A percentile compares a stretch with the other conserved stretches of the same genome.
Conservation (phyloP, 1,284 basidiomycete genomes). For the Garcileccinum viscosum region DNA sequence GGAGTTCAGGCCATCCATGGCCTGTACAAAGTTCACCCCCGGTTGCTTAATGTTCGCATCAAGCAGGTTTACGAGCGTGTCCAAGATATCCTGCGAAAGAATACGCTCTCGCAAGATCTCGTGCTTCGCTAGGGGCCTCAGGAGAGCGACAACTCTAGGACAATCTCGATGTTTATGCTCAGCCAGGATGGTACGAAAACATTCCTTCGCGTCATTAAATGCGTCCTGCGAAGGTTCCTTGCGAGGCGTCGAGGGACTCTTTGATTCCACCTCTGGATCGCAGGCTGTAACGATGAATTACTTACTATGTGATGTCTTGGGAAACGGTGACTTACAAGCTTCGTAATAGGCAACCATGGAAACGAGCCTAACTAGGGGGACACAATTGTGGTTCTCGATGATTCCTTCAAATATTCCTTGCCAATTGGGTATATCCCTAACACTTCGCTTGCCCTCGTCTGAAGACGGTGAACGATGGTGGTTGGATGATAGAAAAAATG, state of each 20-base stretch:
- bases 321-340: slow-evolving; percentile 18
- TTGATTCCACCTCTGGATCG: not conserved
- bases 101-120: slow-evolving; percentile 17
- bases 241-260: not conserved
- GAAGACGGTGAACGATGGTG: not conserved
- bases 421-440: slow-evolving; percentile 21
- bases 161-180: slow-evolving; percentile 22
- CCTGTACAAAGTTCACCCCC: slow-evolving; percentile 20
- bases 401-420: slow-evolving; percentile 12
- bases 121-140: slow-evolving; percentile 27
- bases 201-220: slow-evolving; percentile 15
- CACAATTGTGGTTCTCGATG: slow-evolving; percentile 10
- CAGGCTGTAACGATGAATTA: slow-evolving; percentile 10
- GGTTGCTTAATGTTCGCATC: slow-evolving; percentile 14
- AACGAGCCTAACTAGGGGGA: slow-evolving; percentile 28
- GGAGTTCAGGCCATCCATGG: slow-evolving; percentile 30
- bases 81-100: slow-evolving; percentile 21
- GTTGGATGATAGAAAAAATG: not conserved
- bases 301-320: not conserved
- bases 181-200: slow-evolving; percentile 21
- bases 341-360: slow-evolving; percentile 34
- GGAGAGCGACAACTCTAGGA: slow-evolving; percentile 31
- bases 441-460: slow-evolving; percentile 33
- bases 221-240: not conserved
- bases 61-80: slow-evolving; percentile 21